These are phyloP conservation scores for Heliocybe sulcata DNA, from an alignment of 1,284 basidiomycete genomes.

Conservation along the genomic window DNA sequence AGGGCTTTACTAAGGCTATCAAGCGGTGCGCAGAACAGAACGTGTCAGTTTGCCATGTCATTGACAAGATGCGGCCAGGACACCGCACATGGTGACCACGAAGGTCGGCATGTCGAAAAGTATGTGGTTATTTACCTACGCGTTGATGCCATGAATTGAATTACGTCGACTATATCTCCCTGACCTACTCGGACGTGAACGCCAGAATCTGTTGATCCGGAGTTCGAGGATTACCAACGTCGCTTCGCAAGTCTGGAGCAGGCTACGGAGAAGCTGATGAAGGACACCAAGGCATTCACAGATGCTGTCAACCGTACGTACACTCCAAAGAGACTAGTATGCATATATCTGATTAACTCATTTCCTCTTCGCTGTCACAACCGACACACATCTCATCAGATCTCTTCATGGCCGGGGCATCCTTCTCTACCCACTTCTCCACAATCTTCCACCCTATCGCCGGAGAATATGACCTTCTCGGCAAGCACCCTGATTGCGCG, in stretches of 20 bases:
- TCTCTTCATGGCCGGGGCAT: constrained; percentile 74
- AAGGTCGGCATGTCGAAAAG: constrained; percentile 90
- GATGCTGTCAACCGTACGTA: constrained; percentile 38
- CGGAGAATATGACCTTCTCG: constrained; percentile 76
- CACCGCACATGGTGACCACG: constrained; percentile 81
- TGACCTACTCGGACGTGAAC: neutral
- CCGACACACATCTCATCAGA: constrained; percentile 32
- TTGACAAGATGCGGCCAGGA: constrained; percentile 36
- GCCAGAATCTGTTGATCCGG: constrained; percentile 78
- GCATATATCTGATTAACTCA: no score
- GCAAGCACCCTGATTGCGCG: constrained; percentile 72
- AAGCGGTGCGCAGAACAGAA: constrained; percentile 48
- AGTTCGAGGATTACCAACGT: constrained; percentile 79
- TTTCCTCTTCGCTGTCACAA: constrained; percentile 1
- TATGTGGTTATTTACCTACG: constrained; percentile 32
- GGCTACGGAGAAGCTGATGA: constrained; percentile 84
- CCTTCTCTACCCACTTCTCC: constrained; percentile 73
- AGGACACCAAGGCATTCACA: constrained; percentile 85
- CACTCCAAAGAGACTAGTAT: no score
- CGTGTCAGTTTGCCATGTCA: neutral
- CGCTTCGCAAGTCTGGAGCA: constrained; percentile 77
- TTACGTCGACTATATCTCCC: neutral
- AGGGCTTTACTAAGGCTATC: constrained; percentile 74
- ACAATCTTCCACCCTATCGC: constrained; percentile 78
- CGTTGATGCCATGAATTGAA: neutral